Conservation (phyloP, 2,329 filamentous ascomycete species). For the Talaromyces sp. region DNA sequence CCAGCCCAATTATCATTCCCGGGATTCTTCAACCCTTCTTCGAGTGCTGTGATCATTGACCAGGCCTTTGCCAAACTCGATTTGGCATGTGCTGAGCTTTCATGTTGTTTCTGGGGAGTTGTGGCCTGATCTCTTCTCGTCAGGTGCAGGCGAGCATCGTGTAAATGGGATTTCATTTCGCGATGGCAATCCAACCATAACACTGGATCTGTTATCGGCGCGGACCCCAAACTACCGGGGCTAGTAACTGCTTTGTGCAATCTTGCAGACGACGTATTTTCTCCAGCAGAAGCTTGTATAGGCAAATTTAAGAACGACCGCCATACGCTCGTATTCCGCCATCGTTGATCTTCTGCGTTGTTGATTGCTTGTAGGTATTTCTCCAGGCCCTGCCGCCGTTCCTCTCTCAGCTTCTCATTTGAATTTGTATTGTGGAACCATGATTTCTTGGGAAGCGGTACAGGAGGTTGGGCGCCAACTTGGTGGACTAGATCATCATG, state of each 20-base stretch:
- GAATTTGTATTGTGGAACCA: conserved; percentile 56
- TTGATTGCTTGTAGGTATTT: conserved; percentile 56
- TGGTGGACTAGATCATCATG: conserved; percentile 49
- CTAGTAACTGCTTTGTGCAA: conserved; percentile 42
- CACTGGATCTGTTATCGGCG: conserved; percentile 47
- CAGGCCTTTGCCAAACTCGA: conserved; percentile 54
- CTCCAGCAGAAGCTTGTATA: conserved; percentile 30
- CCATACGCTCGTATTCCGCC: conserved; percentile 55
- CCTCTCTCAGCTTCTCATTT: conserved; percentile 53
- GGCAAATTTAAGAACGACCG: conserved; percentile 56
- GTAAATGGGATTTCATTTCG: conserved; percentile 57
- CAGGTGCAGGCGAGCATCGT: conserved; percentile 55
- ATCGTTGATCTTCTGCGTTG: conserved; percentile 50
- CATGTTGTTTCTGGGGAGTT: conserved; percentile 56
- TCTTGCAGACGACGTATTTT: conserved; percentile 31
- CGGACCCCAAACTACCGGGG: conserved; percentile 28
- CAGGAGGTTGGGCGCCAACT: conserved; percentile 49
- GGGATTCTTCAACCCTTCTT: conserved; percentile 50
- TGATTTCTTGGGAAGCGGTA: conserved; percentile 53
- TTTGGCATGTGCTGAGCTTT: conserved; percentile 58
- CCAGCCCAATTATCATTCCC: conserved; percentile 25
- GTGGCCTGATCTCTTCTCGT: conserved; percentile 56
- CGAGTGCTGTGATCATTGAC: conserved; percentile 51
- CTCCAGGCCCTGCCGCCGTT: conserved; percentile 53
- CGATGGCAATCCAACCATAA: conserved; percentile 59